Evolutionary conservation across 2,329 filamentous ascomycete species (phyloP), one percentile per base, ranked within the genome.

Genomic region (Penicillium sp.): DNA sequence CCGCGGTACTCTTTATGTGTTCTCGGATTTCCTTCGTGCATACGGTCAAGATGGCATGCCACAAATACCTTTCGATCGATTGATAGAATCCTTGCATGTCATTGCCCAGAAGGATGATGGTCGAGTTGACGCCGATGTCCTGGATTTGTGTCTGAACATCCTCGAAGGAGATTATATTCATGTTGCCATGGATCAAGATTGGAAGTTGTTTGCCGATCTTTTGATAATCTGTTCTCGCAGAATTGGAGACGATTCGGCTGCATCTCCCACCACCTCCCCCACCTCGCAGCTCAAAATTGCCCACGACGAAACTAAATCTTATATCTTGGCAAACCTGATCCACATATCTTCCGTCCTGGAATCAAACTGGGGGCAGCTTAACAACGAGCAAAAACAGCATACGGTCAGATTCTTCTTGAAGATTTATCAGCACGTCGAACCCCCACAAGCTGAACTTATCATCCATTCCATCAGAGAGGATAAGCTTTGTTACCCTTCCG

Each of bases 1-100:
- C 39, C 74, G 74, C 18, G 75, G 75, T 21, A 67, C 73, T 4
- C 66, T 77, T 8, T 71, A 75, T 55, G 68, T 74, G 31, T 75
- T 77, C 45, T 69, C 71, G 2, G 75, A 77, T 54, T 65, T 77
- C 40, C 60, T 76, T 46, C 68, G 71, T 43, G 71, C 72, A 24
- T 70, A 75, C 46, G 72, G 72, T 16, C 72, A 75, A 49, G 67
- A 69, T 58, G 70, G 69, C 13, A 72, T 76, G 59, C 74, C 72
- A 7, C 60, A 65, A 43, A 57, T 77, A 50, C 63, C 68, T 5
- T 77, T 77, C 48, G 66, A 70, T 11, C 62, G 60, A 39, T 58
- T 77, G 34, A 62, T 76, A 43, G 67, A 70, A 38, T 73, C 71
- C 24, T 69, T 77, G 22, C 55, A 63, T 21, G 56, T 65, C 34